Conservation (phyloP, 2,329 filamentous ascomycete species). For the Furcasterigmium furcatum region DNA sequence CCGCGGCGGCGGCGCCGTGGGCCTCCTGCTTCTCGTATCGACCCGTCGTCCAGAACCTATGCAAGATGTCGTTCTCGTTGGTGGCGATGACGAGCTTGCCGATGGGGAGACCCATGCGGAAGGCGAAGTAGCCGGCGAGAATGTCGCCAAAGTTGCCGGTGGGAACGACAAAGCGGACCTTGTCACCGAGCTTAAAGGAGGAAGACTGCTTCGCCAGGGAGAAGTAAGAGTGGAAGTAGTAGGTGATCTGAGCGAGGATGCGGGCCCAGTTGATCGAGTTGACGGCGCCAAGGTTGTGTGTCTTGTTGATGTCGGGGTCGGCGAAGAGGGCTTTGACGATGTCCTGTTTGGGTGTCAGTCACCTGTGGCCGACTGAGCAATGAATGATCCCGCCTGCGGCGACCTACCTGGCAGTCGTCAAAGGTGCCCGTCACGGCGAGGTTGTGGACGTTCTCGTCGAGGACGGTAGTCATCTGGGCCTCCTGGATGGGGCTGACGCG, state of each 20-base stretch:
- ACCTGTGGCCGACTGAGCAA: too few species aligned
- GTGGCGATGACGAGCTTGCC: conserved; percentile 91
- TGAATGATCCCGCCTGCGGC: too few species aligned
- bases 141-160: conserved; percentile 98
- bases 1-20: conserved; percentile 52
- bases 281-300: conserved; percentile 83
- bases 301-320: conserved; percentile 78
- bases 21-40: conserved; percentile 82
- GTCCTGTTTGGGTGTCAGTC: conserved; percentile 46
- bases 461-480: conserved; percentile 93
- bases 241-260: conserved; percentile 94
- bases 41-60: conserved; percentile 91
- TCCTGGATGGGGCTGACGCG: conserved; percentile 91
- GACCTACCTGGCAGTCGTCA: conserved; percentile 83
- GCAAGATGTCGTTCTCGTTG: conserved; percentile 95
- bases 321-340: conserved; percentile 92
- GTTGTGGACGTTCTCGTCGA: conserved; percentile 91
- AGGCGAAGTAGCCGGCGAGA: conserved; percentile 88
- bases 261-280: conserved; percentile 97
- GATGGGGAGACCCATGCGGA: conserved; percentile 81
- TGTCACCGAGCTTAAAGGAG: conserved; percentile 61
- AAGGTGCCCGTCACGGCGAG: conserved; percentile 87
- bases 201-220: conserved; percentile 59
- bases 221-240: conserved; percentile 97
- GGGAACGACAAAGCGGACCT: conserved; percentile 82